A percentile compares a stretch with the other conserved stretches of the same genome.
These are phyloP conservation scores for Yamadazyma epiphylla DNA, from an alignment of 1,139 yeast genomes.

Conservation along the genomic window DNA sequence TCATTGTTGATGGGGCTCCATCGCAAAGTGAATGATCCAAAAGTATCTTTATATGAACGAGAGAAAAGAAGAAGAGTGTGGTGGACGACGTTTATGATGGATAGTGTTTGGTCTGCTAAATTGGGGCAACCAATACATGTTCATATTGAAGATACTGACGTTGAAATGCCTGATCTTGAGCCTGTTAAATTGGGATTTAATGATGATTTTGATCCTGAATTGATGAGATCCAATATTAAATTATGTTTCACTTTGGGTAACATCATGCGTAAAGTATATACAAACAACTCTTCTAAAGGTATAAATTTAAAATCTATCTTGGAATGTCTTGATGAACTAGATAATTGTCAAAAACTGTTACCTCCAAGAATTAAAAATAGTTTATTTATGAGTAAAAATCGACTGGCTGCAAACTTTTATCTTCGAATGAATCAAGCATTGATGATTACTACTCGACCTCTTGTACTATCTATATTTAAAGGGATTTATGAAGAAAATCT, in stretches of 20 bases:
- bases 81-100: slow-evolving; percentile 12
- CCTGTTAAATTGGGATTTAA: slow-evolving; percentile 2
- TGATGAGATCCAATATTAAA: slow-evolving; percentile 7
- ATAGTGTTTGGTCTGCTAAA: slow-evolving; percentile 11
- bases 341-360: slow-evolving; percentile 6
- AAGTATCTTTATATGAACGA: slow-evolving; percentile 2
- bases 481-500: slow-evolving; percentile 24
- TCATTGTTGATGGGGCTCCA: slow-evolving; percentile 11
- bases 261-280: slow-evolving; percentile 9
- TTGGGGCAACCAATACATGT: slow-evolving; percentile 11
- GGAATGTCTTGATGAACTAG: slow-evolving; percentile 10
- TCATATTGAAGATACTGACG: slow-evolving; percentile 8
- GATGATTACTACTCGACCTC: slow-evolving; percentile 42
- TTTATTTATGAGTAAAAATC: slow-evolving; percentile 11
- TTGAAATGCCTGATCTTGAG: slow-evolving; percentile 7
- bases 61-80: slow-evolving; percentile 12
- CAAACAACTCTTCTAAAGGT: slow-evolving; percentile 3
- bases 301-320: slow-evolving; percentile 8
- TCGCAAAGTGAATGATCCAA: slow-evolving; percentile 3
- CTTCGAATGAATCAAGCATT: slow-evolving; percentile 47
- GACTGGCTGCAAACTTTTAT: slow-evolving; percentile 36
- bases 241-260: slow-evolving; percentile 6
- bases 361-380: slow-evolving; percentile 7
- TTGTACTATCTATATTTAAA: slow-evolving; percentile 35
- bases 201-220: slow-evolving; percentile 7